Conservation (phyloP, 257 asterid species). For the Fraxinus pennsylvanica region DNA sequence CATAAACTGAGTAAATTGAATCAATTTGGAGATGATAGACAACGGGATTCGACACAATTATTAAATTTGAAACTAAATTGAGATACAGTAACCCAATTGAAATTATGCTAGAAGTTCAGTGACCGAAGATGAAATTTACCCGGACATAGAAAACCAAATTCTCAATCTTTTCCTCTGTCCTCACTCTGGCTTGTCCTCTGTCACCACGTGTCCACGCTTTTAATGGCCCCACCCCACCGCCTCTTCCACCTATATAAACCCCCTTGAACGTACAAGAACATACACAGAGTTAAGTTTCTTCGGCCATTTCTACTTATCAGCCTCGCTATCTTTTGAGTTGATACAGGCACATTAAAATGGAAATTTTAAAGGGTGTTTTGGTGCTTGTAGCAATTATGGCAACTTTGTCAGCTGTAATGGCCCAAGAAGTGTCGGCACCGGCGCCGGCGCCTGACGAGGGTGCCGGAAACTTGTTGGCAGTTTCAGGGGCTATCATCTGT, state of each 20-base stretch:
- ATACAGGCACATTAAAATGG: constrained; percentile 27
- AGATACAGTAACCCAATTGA: too few relatives aligned
- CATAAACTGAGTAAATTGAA: too few relatives aligned
- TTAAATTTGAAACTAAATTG: too few relatives aligned
- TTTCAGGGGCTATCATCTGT: constrained; percentile 45
- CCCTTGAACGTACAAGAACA: not conserved
- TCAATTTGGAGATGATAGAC: too few relatives aligned
- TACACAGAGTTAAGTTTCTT: not conserved
- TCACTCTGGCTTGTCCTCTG: constrained; percentile 12
- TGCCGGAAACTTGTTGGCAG: constrained; percentile 39
- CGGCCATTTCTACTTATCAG: not conserved
- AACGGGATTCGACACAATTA: too few relatives aligned
- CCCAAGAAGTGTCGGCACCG: constrained; percentile 44
- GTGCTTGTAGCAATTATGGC: constrained; percentile 37
- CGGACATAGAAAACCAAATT: too few relatives aligned
- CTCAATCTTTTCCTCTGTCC: constrained; percentile 14
- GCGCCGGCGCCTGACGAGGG: constrained; percentile 63
- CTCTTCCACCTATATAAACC: constrained; percentile 8
- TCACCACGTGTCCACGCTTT: constrained; percentile 23
- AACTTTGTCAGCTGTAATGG: constrained; percentile 31
- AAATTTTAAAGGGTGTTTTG: constrained; percentile 34
- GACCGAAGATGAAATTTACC: too few relatives aligned
- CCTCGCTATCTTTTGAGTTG: not conserved
- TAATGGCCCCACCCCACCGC: constrained; percentile 22
- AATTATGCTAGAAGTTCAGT: too few relatives aligned